Evolutionary conservation across 495 filamentous ascomycete species (phyloP), one percentile per base, ranked within the genome.

Genomic region (Beverwykella pulmonaria): DNA sequence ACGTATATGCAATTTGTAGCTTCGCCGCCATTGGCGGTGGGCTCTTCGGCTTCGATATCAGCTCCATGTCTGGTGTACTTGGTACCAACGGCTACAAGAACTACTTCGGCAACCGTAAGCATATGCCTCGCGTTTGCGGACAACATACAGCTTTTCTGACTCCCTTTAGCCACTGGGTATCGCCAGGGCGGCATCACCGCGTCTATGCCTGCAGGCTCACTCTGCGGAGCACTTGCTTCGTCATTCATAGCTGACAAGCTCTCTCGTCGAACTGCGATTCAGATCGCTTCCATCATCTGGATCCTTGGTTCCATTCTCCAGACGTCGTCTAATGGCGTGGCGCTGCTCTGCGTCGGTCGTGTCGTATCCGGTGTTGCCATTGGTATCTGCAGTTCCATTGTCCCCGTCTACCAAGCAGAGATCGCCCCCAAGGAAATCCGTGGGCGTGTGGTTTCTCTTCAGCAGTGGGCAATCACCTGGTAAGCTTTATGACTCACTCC

Each of bases 381-480:
- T 61, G 91, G 91, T 64, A 89, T 92, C 56, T 86, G 85, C 14
- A 91, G 89, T 2, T 83, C 89, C 17, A 79, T 91, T 53, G 88
- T 90, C 32, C 91, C 91, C 5, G 86, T 92, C 23, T 93, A 93
- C 71, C 87, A 90, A 59, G 84, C 90, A 36, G 91, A 94, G 74
- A 83, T 93, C 59, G 84, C 90, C 5, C 90, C 88, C 19, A 89
- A 90, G 64, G 87, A 90, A 62, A 91, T 90, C 69, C 86, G 91
- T 61, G 91, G 91, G 32, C 83, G 90, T 19, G 82, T 94, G 23
- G 89, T 93, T 14, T 84, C 83, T 20, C 76, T 88, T 2, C 88
- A 92, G 74, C 87, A 91, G 74, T 90, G 90, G 82, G 87, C 88
- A 2, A 92, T 92, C 53, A 91, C 88, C 20, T 93, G 90, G 86